These are phyloP conservation scores for Botryotinia narcissicola DNA, from an alignment of 2,329 filamentous ascomycete genomes.

Conservation along the genomic window DNA sequence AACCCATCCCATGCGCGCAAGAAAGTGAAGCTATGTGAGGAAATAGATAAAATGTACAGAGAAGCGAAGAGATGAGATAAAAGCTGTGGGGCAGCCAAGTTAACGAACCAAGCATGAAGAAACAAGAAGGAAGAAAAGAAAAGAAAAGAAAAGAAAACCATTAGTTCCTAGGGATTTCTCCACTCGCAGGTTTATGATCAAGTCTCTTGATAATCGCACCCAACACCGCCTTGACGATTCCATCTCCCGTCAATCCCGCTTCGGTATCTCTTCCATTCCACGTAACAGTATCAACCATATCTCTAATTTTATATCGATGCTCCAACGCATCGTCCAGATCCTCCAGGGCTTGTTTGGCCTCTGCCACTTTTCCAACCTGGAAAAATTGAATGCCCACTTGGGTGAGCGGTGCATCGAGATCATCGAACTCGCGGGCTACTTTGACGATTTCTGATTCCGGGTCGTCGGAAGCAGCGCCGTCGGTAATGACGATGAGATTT, in stretches of 20 bases:
- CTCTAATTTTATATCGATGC: constrained; percentile 59
- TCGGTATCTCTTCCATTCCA: constrained; percentile 52
- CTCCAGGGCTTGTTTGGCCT: constrained; percentile 62
- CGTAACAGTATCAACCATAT: constrained; percentile 90
- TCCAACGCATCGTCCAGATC: constrained; percentile 73
- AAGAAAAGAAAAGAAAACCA: background rate
- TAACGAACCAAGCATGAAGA: no score
- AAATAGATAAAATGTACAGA: background rate
- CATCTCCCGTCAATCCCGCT: constrained; percentile 58
- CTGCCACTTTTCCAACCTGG: constrained; percentile 75
- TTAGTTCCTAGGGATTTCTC: constrained; percentile 20
- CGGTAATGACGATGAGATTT: constrained; percentile 91
- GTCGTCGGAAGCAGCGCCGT: constrained; percentile 79
- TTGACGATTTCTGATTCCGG: constrained; percentile 66
- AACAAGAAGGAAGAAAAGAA: no score
- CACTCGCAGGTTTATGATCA: constrained; percentile 48
- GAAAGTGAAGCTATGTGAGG: background rate
- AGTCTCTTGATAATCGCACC: constrained; percentile 70
- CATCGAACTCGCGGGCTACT: constrained; percentile 68
- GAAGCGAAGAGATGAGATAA: background rate
- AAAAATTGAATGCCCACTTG: constrained; percentile 96
- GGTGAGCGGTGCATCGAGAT: constrained; percentile 66
- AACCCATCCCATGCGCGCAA: background rate
- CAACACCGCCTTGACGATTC: constrained; percentile 78
- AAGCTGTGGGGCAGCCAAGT: background rate